Conservation (phyloP, 2,329 filamentous ascomycete genomes). For the Ophiostoma pallidulum region DNA sequence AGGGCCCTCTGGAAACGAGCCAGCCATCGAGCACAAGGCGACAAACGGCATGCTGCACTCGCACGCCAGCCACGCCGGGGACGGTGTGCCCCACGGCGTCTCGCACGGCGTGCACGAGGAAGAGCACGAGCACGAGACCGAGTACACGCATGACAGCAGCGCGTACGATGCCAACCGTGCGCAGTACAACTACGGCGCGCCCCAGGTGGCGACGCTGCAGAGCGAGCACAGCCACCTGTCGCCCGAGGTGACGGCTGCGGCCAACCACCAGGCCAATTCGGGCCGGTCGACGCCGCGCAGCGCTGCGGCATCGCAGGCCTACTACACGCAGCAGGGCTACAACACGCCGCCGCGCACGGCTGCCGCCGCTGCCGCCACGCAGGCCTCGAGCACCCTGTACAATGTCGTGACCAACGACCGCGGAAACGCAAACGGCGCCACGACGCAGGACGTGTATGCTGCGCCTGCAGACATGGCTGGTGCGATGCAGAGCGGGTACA, state of each 20-base stretch:
- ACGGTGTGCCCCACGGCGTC: conserved; percentile 41
- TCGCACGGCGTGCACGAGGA: conserved; percentile 59
- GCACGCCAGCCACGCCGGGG: conserved; percentile 43
- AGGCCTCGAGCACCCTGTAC: conserved; percentile 73
- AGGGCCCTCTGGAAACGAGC: conserved; percentile 47
- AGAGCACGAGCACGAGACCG: conserved; percentile 65
- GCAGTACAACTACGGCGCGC: conserved; percentile 60
- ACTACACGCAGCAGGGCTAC: conserved; percentile 66
- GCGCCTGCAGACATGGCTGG: conserved; percentile 50
- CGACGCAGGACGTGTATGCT: conserved; percentile 60
- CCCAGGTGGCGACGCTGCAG: conserved; percentile 55
- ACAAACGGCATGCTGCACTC: conserved; percentile 57
- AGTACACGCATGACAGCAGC: conserved; percentile 79
- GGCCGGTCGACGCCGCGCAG: conserved; percentile 81
- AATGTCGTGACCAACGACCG: conserved; percentile 81
- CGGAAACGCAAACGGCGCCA: conserved; percentile 53
- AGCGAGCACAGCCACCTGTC: conserved; percentile 69
- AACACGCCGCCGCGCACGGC: conserved; percentile 65
- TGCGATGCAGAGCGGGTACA: conserved; percentile 53
- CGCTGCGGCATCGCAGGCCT: conserved; percentile 57
- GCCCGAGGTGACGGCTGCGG: conserved; percentile 74
- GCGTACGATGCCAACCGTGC: conserved; percentile 63
- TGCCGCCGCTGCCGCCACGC: conserved; percentile 24
- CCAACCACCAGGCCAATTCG: conserved; percentile 67
- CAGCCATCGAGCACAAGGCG: conserved; percentile 50